These are phyloP conservation scores for Alternaria ventricosa DNA, from an alignment of 2,329 filamentous ascomycete genomes.

Conservation along the genomic window DNA sequence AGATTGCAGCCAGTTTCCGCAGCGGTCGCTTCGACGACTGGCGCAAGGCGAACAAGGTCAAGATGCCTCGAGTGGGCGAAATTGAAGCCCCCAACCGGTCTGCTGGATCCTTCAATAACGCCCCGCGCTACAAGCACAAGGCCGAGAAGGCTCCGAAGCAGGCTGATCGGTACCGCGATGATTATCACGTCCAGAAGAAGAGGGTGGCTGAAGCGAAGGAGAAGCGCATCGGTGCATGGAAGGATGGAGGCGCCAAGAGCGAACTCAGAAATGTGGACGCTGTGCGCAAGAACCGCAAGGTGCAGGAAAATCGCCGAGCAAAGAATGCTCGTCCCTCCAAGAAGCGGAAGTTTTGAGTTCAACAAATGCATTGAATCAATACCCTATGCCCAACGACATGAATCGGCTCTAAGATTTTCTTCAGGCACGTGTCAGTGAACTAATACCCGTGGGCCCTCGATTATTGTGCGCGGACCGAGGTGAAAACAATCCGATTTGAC, in stretches of 20 bases:
- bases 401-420: conserved; percentile 8
- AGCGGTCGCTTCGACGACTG: conserved; percentile 92
- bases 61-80: conserved; percentile 83
- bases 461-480: conserved; percentile 7
- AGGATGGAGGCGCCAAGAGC: conserved; percentile 72
- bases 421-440: conserved; percentile 1
- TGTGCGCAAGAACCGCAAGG: conserved; percentile 79
- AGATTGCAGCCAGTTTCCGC: conserved; percentile 93
- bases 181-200: conserved; percentile 91
- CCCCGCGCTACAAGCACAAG: conserved; percentile 80
- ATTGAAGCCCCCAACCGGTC: conserved; percentile 60
- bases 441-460: background rate
- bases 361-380: conserved; percentile 14
- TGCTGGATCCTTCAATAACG: conserved; percentile 38
- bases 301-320: conserved; percentile 76
- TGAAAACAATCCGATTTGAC: conserved; percentile 9
- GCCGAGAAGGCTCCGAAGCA: conserved; percentile 88
- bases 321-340: conserved; percentile 87
- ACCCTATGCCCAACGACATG: conserved; percentile 7
- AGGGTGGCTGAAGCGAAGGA: conserved; percentile 85
- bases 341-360: conserved; percentile 58
- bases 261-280: conserved; percentile 85
- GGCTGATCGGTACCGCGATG: conserved; percentile 89
- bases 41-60: conserved; percentile 84
- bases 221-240: conserved; percentile 77